Evolutionary conservation across 208 protist genomes (phyloP).

Genomic region (Wallacemonas sp.): DNA sequence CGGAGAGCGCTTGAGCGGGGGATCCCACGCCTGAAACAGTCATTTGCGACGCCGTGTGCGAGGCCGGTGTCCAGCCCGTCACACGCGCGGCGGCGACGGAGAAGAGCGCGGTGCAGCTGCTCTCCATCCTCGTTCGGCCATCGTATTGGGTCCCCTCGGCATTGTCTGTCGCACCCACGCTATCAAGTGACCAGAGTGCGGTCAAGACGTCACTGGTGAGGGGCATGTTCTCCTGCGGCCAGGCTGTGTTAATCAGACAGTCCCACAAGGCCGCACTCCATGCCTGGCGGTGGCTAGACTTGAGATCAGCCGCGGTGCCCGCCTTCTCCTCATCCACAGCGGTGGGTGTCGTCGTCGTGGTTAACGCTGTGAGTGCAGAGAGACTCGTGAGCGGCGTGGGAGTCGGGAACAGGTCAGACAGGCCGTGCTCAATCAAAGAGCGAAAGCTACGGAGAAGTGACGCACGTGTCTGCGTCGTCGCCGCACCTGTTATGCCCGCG

Average conservation of each 20-base stretch:
- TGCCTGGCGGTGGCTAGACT: not conserved
- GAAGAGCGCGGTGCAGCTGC: conserved; percentile 1
- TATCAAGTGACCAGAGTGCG: conserved; percentile 4
- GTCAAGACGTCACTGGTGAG: not conserved
- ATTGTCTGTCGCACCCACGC: too few species aligned
- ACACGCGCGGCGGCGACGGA: not conserved
- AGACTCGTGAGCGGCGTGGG: not conserved
- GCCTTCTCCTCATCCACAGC: not conserved
- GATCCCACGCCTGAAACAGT: too few species aligned
- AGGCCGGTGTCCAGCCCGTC: too few species aligned
- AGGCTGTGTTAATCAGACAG: not conserved
- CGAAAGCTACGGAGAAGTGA: not conserved
- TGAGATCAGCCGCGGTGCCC: not conserved
- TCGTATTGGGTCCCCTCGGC: not conserved
- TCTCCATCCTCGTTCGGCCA: not conserved
- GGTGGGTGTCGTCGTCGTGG: not conserved
- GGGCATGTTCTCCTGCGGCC: conserved; percentile 8
- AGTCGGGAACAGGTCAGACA: conserved; percentile 1
- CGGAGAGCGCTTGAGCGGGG: not conserved
- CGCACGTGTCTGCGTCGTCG: not conserved
- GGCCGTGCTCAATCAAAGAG: not conserved
- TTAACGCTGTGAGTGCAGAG: not conserved
- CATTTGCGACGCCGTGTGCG: too few species aligned
- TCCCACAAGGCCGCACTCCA: not conserved
- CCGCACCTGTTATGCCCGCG: not conserved